phyloP scores from a whole-genome alignment of 23 red algal species.

The Chondrus crispus region DNA sequence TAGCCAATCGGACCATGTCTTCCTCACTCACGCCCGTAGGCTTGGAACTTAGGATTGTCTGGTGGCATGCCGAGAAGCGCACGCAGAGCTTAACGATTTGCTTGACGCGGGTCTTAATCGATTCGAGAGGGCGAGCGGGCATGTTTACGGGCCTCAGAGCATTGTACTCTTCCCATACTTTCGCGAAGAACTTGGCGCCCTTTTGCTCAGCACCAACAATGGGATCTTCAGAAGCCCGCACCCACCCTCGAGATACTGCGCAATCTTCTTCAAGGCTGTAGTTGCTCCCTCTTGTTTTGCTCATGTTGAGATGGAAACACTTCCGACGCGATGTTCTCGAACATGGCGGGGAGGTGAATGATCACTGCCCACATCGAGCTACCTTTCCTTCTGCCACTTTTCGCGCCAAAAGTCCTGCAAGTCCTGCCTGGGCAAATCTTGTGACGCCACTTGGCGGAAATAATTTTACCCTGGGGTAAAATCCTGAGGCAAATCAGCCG shows the following conservation, averaged over 20 bases:
- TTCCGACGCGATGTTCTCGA: too few relatives aligned
- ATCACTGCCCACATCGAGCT: too few relatives aligned
- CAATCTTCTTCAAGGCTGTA: not conserved
- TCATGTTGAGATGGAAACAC: not conserved
- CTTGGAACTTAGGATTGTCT: too few relatives aligned
- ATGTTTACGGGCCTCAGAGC: not conserved
- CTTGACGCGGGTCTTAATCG: not conserved
- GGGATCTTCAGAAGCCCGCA: not conserved
- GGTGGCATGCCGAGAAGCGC: not conserved
- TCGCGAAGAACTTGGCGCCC: not conserved
- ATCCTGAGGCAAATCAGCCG: too few relatives aligned
- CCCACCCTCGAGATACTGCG: not conserved
- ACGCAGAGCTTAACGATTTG: not conserved
- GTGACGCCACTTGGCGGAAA: too few relatives aligned
- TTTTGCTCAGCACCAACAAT: constrained; percentile 27
- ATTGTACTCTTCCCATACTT: not conserved
- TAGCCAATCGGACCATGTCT: not conserved
- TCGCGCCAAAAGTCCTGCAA: too few relatives aligned
- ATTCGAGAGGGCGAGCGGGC: not conserved
- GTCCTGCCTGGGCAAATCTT: too few relatives aligned
- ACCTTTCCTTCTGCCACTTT: too few relatives aligned
- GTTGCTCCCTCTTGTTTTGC: not conserved
- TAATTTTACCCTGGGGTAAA: too few relatives aligned
- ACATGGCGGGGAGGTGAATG: too few relatives aligned
- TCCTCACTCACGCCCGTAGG: not conserved